These are phyloP conservation scores for Pseudohyphozyma bogoriensis DNA, from an alignment of 768 basidiomycete genomes.

Conservation along the genomic window DNA sequence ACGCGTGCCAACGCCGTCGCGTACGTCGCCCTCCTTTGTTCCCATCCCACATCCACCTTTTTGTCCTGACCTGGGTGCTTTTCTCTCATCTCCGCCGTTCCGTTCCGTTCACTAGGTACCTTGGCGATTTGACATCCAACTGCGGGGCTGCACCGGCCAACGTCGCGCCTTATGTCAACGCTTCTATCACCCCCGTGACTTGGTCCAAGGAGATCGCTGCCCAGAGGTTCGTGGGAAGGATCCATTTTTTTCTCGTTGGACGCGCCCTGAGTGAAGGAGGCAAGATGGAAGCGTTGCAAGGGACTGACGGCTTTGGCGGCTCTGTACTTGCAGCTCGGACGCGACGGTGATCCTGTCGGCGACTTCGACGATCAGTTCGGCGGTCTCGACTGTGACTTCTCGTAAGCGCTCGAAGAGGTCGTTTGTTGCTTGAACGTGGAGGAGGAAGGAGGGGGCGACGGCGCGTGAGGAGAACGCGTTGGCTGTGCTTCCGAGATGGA, in stretches of 20 bases:
- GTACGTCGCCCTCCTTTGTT: conserved; percentile 4
- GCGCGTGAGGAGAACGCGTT: no score
- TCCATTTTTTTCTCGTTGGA: no score
- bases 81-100: no score
- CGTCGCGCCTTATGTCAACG: conserved; percentile 13
- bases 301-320: no score
- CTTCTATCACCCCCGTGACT: neutral
- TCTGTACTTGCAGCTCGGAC: conserved; percentile 2
- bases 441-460: no score
- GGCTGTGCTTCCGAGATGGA: no score
- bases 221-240: no score
- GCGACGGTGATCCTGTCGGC: conserved; percentile 7
- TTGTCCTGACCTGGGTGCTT: no score
- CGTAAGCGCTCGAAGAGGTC: neutral
- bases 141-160: conserved; percentile 16
- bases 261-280: no score
- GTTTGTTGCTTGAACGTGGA: neutral
- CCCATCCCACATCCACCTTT: neutral
- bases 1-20: neutral
- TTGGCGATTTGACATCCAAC: neutral
- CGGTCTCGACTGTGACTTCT: neutral
- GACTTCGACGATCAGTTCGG: neutral
- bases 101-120: no score
- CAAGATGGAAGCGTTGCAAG: no score
- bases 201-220: conserved; percentile 17